Evolutionary conservation across 495 filamentous ascomycete species (phyloP).

Genomic region (Penicillium odoratum): DNA sequence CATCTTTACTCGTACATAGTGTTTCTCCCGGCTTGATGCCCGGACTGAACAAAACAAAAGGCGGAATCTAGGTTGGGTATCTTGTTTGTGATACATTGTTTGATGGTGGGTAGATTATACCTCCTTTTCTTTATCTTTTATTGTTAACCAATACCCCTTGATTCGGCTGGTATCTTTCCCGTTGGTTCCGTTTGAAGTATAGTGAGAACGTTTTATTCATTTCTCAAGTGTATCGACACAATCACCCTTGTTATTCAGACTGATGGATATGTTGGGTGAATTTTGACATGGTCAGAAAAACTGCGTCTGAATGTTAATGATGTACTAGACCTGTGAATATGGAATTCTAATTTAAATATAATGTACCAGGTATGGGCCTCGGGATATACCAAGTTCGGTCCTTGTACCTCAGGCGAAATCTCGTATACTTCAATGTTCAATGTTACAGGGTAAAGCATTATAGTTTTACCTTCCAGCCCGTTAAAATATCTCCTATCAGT

Average conservation of each 20-base stretch:
- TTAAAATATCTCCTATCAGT: background rate
- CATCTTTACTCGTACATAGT: conserved; percentile 28
- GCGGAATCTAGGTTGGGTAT: conserved; percentile 1
- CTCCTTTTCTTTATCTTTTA: conserved; percentile 9
- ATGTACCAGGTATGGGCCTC: background rate
- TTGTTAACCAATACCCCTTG: conserved; percentile 36
- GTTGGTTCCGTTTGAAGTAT: conserved; percentile 18
- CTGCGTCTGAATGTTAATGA: background rate
- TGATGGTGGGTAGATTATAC: conserved; percentile 5
- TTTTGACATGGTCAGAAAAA: conserved; percentile 1
- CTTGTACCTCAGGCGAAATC: too few species aligned
- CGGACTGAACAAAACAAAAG: conserved; percentile 22
- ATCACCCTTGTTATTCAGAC: conserved; percentile 5
- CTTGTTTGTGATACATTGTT: conserved; percentile 17
- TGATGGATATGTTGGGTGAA: conserved; percentile 1
- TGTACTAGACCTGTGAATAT: conserved; percentile 17
- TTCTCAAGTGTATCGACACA: conserved; percentile 9
- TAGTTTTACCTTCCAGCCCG: background rate
- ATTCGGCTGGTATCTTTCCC: conserved; percentile 34
- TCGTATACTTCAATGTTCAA: too few species aligned
- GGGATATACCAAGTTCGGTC: background rate
- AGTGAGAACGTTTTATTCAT: conserved; percentile 7
- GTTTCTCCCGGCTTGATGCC: conserved; percentile 19
- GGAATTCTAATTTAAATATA: background rate
- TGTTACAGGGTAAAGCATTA: background rate